A percentile compares a stretch with the other conserved stretches of the same genome.
Conservation (phyloP, 352 stramenopile species). For the Albugo candida region DNA sequence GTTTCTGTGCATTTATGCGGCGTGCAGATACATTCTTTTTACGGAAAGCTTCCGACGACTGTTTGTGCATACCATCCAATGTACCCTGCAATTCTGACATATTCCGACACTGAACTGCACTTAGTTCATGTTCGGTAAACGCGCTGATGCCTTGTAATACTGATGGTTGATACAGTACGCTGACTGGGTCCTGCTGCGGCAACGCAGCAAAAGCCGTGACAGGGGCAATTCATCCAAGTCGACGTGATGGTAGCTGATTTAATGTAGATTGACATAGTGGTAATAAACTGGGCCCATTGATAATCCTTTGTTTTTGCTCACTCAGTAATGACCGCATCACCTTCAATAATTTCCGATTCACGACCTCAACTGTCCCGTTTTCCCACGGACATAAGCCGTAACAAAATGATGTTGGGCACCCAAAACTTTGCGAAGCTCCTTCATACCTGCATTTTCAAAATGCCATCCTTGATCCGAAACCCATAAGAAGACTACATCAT, state of each 20-base stretch:
- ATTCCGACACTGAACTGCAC: not conserved
- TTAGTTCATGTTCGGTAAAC: not conserved
- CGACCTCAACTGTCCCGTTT: too few relatives aligned
- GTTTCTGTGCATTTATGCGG: not conserved
- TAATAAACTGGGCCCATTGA: not conserved
- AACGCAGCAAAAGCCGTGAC: constrained; percentile 12
- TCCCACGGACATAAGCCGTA: too few relatives aligned
- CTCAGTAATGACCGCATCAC: too few relatives aligned
- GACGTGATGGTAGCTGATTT: constrained; percentile 6
- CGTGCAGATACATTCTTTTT: not conserved
- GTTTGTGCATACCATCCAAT: constrained; percentile 2
- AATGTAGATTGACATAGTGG: constrained; percentile 3
- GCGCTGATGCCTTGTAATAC: not conserved
- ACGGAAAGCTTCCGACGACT: not conserved
- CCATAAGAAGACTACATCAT: too few relatives aligned
- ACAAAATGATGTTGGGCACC: too few relatives aligned
- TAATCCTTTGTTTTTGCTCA: too few relatives aligned
- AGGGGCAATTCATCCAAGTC: constrained; percentile 10
- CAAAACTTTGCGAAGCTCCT: too few relatives aligned
- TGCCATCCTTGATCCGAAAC: too few relatives aligned
- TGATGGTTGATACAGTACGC: too few relatives aligned
- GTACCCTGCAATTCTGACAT: not conserved
- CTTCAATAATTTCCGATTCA: too few relatives aligned
- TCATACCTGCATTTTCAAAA: too few relatives aligned
- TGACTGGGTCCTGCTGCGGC: not conserved